Percentiles rank a stretch among this genome's conserved stretches.
Evolutionary conservation across 805 yeast species (phyloP).

Genomic region (Yamadazyma takamatsuzukensis): DNA sequence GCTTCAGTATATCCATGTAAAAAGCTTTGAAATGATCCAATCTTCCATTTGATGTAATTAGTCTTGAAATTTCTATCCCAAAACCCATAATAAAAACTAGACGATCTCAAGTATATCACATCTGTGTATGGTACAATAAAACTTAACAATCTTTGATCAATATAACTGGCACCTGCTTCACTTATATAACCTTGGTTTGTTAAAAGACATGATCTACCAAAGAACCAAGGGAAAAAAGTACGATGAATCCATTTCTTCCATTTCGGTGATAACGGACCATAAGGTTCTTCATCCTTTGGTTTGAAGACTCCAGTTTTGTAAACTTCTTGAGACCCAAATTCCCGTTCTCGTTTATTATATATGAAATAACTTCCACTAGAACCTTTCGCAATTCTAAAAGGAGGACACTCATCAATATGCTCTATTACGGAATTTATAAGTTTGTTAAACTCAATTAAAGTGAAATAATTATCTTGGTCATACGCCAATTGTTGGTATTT

Average conservation of each 20-base stretch:
- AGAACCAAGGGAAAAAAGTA: constrained; percentile 72
- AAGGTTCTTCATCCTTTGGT: constrained; percentile 79
- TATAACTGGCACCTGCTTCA: constrained; percentile 67
- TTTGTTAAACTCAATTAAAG: constrained; percentile 26
- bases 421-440: constrained; percentile 41
- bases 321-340: constrained; percentile 6
- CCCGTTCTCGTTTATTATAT: constrained; percentile 19
- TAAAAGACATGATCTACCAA: constrained; percentile 68
- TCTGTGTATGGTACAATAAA: constrained; percentile 66
- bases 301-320: constrained; percentile 55
- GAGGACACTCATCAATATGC: constrained; percentile 30
- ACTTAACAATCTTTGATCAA: constrained; percentile 58
- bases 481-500: background rate
- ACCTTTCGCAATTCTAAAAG: constrained; percentile 57
- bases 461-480: constrained; percentile 4
- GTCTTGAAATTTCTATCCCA: constrained; percentile 34
- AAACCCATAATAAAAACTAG: constrained; percentile 49
- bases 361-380: constrained; percentile 71
- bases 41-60: constrained; percentile 29
- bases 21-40: constrained; percentile 68
- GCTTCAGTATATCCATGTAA: constrained; percentile 58
- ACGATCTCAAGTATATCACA: constrained; percentile 46
- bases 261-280: constrained; percentile 73
- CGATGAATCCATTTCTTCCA: constrained; percentile 80
- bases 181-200: constrained; percentile 71